These are phyloP conservation scores for Aspergillus sojae DNA, from an alignment of 2,329 filamentous ascomycete species.

Conservation along the genomic window DNA sequence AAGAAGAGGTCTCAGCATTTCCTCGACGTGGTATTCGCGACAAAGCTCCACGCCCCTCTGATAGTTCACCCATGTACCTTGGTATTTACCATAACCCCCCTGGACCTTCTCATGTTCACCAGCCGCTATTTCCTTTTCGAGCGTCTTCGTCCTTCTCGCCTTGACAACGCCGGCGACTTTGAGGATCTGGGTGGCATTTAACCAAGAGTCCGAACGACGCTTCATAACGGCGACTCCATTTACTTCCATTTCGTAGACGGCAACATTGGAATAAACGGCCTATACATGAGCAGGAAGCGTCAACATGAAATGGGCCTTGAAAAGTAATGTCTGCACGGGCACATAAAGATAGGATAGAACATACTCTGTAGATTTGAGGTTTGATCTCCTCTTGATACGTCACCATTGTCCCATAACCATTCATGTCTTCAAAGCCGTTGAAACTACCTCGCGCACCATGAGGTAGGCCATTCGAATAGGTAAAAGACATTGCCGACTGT, in stretches of 20 bases:
- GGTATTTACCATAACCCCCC: conserved; percentile 97
- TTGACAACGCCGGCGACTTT: conserved; percentile 98
- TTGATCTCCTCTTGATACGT: conserved; percentile 43
- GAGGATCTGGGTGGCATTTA: conserved; percentile 97
- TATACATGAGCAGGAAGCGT: conserved; percentile 28
- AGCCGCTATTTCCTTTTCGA: conserved; percentile 95
- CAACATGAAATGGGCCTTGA: background rate
- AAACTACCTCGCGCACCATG: conserved; percentile 38
- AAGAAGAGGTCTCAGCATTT: conserved; percentile 50
- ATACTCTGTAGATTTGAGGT: conserved; percentile 53
- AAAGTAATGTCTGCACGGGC: conserved; percentile 6
- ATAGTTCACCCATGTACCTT: conserved; percentile 98
- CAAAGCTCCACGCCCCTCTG: conserved; percentile 91
- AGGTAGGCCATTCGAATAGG: conserved; percentile 41
- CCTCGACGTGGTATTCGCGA: conserved; percentile 64
- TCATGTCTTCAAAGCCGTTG: conserved; percentile 44
- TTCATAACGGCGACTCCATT: conserved; percentile 94
- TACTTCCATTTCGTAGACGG: conserved; percentile 98
- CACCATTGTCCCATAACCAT: conserved; percentile 42
- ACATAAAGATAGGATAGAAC: conserved; percentile 16
- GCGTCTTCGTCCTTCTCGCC: conserved; percentile 93
- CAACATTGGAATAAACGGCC: conserved; percentile 92
- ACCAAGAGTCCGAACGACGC: conserved; percentile 88
- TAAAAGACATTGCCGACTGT: conserved; percentile 45
- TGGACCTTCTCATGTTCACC: conserved; percentile 98